These are phyloP conservation scores for Plantago ovata DNA, from an alignment of 257 asterid genomes.

Conservation along the genomic window DNA sequence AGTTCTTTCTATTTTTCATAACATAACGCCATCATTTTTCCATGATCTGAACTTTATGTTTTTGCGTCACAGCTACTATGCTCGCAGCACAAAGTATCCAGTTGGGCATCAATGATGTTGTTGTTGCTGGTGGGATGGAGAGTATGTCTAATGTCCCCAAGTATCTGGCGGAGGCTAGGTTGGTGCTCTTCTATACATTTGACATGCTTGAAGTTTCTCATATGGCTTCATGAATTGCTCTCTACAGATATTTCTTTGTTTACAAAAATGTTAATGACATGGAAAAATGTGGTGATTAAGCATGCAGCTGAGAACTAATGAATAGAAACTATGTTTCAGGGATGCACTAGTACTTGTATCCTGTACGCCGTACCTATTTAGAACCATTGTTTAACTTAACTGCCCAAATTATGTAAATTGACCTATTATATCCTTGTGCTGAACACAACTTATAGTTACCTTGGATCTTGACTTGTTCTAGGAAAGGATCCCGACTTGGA, in stretches of 20 bases:
- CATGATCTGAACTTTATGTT: slow-evolving; percentile 10
- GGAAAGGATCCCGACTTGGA: slow-evolving; percentile 98
- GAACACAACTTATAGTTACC: not conserved
- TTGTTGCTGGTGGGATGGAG: slow-evolving; percentile 99
- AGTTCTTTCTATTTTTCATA: not conserved
- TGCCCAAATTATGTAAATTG: not conserved
- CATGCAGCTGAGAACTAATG: not conserved
- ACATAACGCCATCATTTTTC: slow-evolving; percentile 12
- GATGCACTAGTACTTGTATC: not conserved
- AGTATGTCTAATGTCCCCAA: slow-evolving; percentile 97
- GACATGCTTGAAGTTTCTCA: not conserved
- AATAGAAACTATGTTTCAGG: not conserved
- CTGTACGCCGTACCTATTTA: not conserved
- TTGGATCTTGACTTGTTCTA: slow-evolving; percentile 32
- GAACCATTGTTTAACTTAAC: too few species aligned
- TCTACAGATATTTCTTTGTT: not conserved
- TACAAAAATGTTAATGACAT: not conserved
- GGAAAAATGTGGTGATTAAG: not conserved
- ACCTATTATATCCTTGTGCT: not conserved
- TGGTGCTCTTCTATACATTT: slow-evolving; percentile 19
- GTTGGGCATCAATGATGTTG: slow-evolving; percentile 90
- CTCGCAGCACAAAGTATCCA: slow-evolving; percentile 92
- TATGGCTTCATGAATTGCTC: not conserved
- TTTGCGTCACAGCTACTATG: slow-evolving; percentile 71
- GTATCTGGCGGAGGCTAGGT: slow-evolving; percentile 96